Evolutionary conservation across 2,329 filamentous ascomycete species (phyloP).

Genomic region (Penicillium griseofulvum): DNA sequence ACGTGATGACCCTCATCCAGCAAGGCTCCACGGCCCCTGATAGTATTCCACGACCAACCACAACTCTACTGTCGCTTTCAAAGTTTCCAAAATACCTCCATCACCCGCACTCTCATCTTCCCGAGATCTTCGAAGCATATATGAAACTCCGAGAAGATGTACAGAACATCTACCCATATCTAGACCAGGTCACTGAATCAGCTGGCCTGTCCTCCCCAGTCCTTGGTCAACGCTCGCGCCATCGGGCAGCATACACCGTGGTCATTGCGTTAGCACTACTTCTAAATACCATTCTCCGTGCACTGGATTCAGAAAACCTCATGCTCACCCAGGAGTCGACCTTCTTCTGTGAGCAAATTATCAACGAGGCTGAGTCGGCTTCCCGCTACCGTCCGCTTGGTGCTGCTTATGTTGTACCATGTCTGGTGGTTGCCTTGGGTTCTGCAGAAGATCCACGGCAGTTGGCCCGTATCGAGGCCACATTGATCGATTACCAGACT

Average conservation of each 20-base stretch:
- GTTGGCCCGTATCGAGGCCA: not conserved
- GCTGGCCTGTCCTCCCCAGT: not conserved
- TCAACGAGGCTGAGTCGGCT: not conserved
- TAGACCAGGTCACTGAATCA: not conserved
- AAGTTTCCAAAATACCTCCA: not conserved
- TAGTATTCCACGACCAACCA: not conserved
- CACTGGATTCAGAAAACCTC: not conserved
- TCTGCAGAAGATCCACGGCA: not conserved
- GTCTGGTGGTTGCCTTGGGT: not conserved
- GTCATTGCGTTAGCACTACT: not conserved
- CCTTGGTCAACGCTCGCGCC: not conserved
- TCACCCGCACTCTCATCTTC: not conserved
- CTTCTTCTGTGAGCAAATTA: not conserved
- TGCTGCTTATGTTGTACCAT: not conserved
- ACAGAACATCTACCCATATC: not conserved
- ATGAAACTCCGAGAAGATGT: not conserved
- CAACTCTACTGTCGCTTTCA: not conserved
- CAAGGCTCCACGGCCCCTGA: not conserved
- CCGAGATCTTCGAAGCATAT: not conserved
- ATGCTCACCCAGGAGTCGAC: not conserved
- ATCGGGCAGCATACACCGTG: not conserved
- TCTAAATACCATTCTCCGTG: not conserved
- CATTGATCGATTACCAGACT: not conserved
- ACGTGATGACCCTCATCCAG: not conserved
- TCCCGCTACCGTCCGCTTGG: not conserved